Base-by-base conservation (phyloP, 768 basidiomycete species). In the Gautieria morchelliformis region DNA sequence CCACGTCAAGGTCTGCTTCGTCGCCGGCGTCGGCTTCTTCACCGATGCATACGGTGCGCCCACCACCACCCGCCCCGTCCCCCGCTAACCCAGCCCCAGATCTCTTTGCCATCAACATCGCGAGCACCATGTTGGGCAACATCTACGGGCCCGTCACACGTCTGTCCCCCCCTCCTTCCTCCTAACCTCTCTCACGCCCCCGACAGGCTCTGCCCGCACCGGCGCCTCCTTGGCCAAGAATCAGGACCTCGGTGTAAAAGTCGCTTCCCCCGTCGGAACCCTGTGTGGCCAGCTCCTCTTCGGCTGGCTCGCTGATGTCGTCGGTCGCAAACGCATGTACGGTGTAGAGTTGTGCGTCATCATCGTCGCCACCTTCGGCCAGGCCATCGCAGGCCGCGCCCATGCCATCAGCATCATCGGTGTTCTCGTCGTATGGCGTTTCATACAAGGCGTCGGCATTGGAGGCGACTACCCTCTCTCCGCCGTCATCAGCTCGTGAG, bases 101-200 rank as follows among this genome's bases (percentile, higher is more conserved):
- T 60, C 85, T 94, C 59, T 96, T 93, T 65, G 87, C 89, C 7
- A 94, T 94, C 72, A 90, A 85, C 69, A 88, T 94, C 46, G 90
- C 82, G 0, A 81, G 87, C 0, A 75, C 75, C 0, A 93, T 94
- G 89, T 71, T 95, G 57, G 89, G 85, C 24, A 89, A 85, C 64
- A 83, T 93, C 57, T 93, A 93, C 53, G 81, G 82, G 46, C 55
- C 22, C 24, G 14, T 44, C 1, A 54, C 67, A 15, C 63, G 72
- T 72, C 50, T 30, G 62, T 61, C 42, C 27, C 48, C 48, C 1
- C 48, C 41, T 52, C 41, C 10, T 22, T 39, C 33, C n/a, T 40
- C n/a, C 1, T 33, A n/a, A 14, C 2, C 5, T 33, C n/a, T 1
- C 24, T 33, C 48, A 24, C 48, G 24, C 27, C 3, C 9, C 24